These are phyloP conservation scores for Phytophthora citrophthora DNA, from an alignment of 352 stramenopile genomes.

Conservation along the genomic window DNA sequence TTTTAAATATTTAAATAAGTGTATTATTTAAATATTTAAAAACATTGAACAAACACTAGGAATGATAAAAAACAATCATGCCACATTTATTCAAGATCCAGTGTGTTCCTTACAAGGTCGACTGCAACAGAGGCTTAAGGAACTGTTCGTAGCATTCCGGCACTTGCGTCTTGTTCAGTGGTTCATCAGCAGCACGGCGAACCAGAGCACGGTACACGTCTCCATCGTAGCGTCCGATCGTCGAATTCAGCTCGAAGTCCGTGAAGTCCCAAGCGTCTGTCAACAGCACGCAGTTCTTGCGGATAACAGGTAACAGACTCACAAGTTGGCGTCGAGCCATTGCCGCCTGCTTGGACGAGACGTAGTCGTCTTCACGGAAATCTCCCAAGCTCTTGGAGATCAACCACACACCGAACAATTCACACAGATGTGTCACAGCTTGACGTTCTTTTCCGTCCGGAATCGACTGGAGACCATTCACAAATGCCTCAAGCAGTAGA, in stretches of 20 bases:
- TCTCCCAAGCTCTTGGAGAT: constrained; percentile 52
- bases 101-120: constrained; percentile 26
- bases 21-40: too few species aligned
- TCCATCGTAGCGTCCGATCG: constrained; percentile 76
- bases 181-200: constrained; percentile 50
- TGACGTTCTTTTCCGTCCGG: constrained; percentile 33
- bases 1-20: too few species aligned
- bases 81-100: too few species aligned
- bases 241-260: constrained; percentile 74
- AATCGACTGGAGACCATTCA: constrained; percentile 36
- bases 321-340: constrained; percentile 42
- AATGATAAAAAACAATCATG: too few species aligned
- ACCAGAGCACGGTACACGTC: constrained; percentile 74
- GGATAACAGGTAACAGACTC: constrained; percentile 42
- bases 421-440: constrained; percentile 40
- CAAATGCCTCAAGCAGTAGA: constrained; percentile 46
- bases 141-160: constrained; percentile 65
- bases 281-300: constrained; percentile 56
- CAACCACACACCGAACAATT: constrained; percentile 48
- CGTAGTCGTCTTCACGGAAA: constrained; percentile 60
- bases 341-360: constrained; percentile 48
- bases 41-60: too few species aligned
- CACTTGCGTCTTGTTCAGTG: constrained; percentile 64
- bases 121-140: constrained; percentile 48
- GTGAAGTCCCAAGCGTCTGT: constrained; percentile 52